A percentile compares a stretch with the other conserved stretches of the same genome.
Evolutionary conservation across 805 yeast species (phyloP).

Genomic region (Wickerhamomyces bovis): DNA sequence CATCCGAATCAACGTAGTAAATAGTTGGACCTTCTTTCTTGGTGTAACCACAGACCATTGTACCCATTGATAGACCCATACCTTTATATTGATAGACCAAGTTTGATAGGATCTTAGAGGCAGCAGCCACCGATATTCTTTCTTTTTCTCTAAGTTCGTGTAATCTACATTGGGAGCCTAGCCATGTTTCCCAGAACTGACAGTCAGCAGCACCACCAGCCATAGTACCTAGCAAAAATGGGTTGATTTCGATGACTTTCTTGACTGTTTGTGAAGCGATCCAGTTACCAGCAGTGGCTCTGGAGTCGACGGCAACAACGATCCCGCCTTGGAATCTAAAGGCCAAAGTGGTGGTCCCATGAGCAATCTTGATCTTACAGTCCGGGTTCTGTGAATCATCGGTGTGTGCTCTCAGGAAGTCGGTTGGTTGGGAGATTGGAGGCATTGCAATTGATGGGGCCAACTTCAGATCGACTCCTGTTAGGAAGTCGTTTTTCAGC

Average conservation of each 20-base stretch:
- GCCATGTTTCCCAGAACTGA: slow-evolving; percentile 99
- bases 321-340: slow-evolving; percentile 96
- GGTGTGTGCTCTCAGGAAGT: slow-evolving; percentile 94
- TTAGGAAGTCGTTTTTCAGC: slow-evolving; percentile 29
- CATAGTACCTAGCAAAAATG: slow-evolving; percentile 92
- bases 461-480: slow-evolving; percentile 28
- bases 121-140: slow-evolving; percentile 93
- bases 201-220: slow-evolving; percentile 99
- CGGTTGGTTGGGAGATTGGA: slow-evolving; percentile 84
- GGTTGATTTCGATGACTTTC: slow-evolving; percentile 95
- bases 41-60: slow-evolving; percentile 97
- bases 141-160: slow-evolving; percentile 93
- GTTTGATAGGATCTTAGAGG: slow-evolving; percentile 87
- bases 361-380: slow-evolving; percentile 93
- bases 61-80: slow-evolving; percentile 98
- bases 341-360: slow-evolving; percentile 98
- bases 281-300: slow-evolving; percentile 98
- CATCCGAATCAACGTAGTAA: slow-evolving; percentile 95
- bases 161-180: slow-evolving; percentile 92
- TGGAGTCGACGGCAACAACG: slow-evolving; percentile 92
- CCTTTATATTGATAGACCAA: slow-evolving; percentile 93
- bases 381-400: slow-evolving; percentile 92
- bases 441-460: slow-evolving; percentile 68
- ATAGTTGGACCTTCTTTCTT: slow-evolving; percentile 93
- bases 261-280: slow-evolving; percentile 97